These are phyloP conservation scores for Aspergillus latus DNA, from an alignment of 2,329 filamentous ascomycete genomes.

Conservation along the genomic window DNA sequence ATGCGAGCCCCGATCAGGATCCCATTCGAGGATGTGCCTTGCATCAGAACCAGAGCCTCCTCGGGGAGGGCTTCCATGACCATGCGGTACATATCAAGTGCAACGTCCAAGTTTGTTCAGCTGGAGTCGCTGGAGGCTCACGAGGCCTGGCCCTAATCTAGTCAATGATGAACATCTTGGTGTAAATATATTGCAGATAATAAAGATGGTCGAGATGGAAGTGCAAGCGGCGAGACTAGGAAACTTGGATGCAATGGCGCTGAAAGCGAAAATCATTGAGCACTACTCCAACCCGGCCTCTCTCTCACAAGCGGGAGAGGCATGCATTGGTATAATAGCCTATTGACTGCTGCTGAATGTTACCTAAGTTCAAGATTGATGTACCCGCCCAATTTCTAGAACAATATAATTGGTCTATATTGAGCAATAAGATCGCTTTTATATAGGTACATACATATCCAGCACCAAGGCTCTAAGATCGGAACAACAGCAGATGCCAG, in stretches of 20 bases:
- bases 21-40: conserved; percentile 14
- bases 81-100: no score
- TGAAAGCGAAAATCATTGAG: background rate
- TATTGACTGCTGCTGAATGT: background rate
- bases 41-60: conserved; percentile 34
- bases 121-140: no score
- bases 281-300: conserved; percentile 1
- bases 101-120: no score
- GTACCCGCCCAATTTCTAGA: background rate
- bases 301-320: background rate
- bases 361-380: background rate
- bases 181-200: no score
- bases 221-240: background rate
- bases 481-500: background rate
- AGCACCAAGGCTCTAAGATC: background rate
- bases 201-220: background rate
- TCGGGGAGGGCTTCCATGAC: conserved; percentile 39
- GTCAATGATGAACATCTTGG: no score
- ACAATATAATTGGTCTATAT: background rate
- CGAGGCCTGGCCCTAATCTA: no score
- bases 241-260: background rate
- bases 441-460: conserved; percentile 2
- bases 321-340: background rate
- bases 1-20: conserved; percentile 24
- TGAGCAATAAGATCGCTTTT: conserved; percentile 1